Conservation (phyloP, 306 rosid species). For the Begonia peltatifolia region DNA sequence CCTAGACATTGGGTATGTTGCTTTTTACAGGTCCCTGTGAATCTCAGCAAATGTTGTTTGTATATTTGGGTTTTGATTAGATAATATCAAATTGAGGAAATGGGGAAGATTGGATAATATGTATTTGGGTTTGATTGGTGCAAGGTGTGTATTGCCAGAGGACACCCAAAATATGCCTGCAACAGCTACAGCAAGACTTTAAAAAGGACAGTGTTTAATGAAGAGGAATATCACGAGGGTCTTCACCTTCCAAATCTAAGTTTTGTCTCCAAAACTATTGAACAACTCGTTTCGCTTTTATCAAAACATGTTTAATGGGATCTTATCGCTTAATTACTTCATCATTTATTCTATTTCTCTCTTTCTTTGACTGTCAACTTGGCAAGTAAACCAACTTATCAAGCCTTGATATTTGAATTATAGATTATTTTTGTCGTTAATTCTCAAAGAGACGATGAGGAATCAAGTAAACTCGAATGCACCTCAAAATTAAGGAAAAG, state of each 20-base stretch:
- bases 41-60: neutral
- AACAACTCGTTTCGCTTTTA: slow-evolving; percentile 29
- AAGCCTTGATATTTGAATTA: too few relatives aligned
- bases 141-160: slow-evolving; percentile 66
- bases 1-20: slow-evolving; percentile 50
- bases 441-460: too few relatives aligned
- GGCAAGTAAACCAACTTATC: too few relatives aligned
- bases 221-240: slow-evolving; percentile 36
- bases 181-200: slow-evolving; percentile 36
- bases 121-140: slow-evolving; percentile 1
- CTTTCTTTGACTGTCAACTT: too few relatives aligned
- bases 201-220: slow-evolving; percentile 30
- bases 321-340: too few relatives aligned
- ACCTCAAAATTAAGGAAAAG: too few relatives aligned
- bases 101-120: neutral
- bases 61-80: too few relatives aligned
- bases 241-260: slow-evolving; percentile 56
- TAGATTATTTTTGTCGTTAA: too few relatives aligned
- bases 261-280: slow-evolving; percentile 29
- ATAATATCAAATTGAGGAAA: too few relatives aligned
- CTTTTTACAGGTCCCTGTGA: neutral
- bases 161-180: slow-evolving; percentile 49
- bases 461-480: too few relatives aligned
- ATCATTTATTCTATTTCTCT: too few relatives aligned
- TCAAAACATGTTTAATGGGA: neutral